Conservation (phyloP, 2,329 filamentous ascomycete genomes). For the Neurospora sp. region DNA sequence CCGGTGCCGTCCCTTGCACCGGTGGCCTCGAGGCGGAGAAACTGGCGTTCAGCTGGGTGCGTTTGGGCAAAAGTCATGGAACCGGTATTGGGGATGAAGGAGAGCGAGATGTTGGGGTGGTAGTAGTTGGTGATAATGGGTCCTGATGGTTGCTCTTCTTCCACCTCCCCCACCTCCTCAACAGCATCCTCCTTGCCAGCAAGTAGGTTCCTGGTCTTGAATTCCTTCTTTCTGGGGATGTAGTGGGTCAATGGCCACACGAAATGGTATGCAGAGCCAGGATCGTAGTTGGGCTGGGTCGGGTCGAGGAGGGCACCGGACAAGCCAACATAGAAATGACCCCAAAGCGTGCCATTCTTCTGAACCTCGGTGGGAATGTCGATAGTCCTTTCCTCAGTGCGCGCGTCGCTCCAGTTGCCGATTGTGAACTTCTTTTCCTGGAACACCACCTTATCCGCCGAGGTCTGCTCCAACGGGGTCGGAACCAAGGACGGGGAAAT, state of each 20-base stretch:
- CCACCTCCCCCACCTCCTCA: slow-evolving; percentile 39
- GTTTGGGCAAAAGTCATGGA: slow-evolving; percentile 56
- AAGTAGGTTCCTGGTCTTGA: slow-evolving; percentile 84
- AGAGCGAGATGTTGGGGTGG: slow-evolving; percentile 87
- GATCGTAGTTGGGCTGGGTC: slow-evolving; percentile 59
- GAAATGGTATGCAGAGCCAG: slow-evolving; percentile 72
- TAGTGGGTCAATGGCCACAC: slow-evolving; percentile 80
- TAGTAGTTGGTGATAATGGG: slow-evolving; percentile 80
- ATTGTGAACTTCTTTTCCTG: slow-evolving; percentile 72
- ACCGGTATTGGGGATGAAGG: slow-evolving; percentile 74
- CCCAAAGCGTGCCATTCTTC: slow-evolving; percentile 88
- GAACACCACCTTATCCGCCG: slow-evolving; percentile 62
- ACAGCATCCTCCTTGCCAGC: slow-evolving; percentile 40
- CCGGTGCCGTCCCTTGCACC: slow-evolving; percentile 76
- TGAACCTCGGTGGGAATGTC: slow-evolving; percentile 70
- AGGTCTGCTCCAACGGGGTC: slow-evolving; percentile 54
- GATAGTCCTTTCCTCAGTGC: slow-evolving; percentile 69
- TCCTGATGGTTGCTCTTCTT: slow-evolving; percentile 45
- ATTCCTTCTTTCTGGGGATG: slow-evolving; percentile 79
- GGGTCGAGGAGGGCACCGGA: slow-evolving; percentile 71
- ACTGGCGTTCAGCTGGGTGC: slow-evolving; percentile 67
- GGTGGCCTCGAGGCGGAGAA: slow-evolving; percentile 67
- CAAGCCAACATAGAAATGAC: slow-evolving; percentile 83
- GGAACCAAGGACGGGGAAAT: slow-evolving; percentile 67
- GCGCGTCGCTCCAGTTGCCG: slow-evolving; percentile 69